phyloP scores from a whole-genome alignment of 129 eudicot genomes.

The Kitagawia praeruptora region DNA sequence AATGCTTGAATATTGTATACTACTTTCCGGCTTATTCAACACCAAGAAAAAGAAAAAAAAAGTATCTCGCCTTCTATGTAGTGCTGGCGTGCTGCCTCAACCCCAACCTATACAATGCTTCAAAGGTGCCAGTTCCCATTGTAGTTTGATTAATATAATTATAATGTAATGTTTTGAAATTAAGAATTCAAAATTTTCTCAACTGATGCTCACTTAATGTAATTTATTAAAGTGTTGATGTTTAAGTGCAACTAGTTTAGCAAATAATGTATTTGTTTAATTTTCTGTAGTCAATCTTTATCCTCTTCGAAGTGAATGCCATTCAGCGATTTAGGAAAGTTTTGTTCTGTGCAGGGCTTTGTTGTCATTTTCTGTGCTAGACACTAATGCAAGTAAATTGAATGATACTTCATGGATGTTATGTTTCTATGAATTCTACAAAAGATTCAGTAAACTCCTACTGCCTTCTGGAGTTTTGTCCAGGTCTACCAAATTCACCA shows the following conservation, averaged over 20 bases:
- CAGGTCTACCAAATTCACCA: no score
- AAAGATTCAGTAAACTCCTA: no score
- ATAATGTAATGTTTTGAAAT: no score
- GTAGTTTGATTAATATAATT: neutral
- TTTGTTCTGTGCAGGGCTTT: constrained; percentile 10
- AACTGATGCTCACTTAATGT: neutral
- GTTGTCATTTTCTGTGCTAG: constrained; percentile 12
- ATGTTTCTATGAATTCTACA: neutral
- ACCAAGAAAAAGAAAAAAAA: neutral
- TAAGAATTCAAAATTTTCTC: neutral
- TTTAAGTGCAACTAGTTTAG: no score
- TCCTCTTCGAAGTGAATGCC: neutral
- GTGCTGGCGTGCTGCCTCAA: no score
- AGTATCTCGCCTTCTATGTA: neutral
- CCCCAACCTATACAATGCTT: no score
- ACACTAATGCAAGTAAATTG: constrained; percentile 7
- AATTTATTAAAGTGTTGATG: no score
- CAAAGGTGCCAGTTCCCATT: no score
- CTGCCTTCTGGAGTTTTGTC: no score
- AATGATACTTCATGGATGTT: neutral
- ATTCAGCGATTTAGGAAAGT: constrained; percentile 10
- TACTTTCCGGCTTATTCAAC: neutral
- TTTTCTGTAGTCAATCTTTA: no score
- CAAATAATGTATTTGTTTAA: neutral
- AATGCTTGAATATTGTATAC: neutral